These are phyloP conservation scores for Bipolaris sorokiniana DNA, from an alignment of 2,329 filamentous ascomycete species.

Conservation along the genomic window DNA sequence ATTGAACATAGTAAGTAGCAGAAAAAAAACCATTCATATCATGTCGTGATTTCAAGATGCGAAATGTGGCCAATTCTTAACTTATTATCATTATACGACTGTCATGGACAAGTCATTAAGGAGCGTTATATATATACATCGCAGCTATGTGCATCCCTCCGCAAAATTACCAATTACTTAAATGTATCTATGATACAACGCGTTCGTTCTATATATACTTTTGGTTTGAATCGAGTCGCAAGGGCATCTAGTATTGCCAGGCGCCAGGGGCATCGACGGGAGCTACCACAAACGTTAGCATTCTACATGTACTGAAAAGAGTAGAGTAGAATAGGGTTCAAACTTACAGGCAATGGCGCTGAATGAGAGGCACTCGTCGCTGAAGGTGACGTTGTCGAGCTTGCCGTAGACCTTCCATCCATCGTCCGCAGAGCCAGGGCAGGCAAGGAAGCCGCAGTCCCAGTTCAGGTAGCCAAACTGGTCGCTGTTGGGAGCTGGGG, in stretches of 20 bases:
- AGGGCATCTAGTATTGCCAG: constrained; percentile 45
- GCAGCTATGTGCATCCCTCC: constrained; percentile 5
- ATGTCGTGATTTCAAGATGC: background rate
- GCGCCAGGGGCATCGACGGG: constrained; percentile 32
- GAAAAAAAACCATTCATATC: background rate
- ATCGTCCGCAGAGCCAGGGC: constrained; percentile 31
- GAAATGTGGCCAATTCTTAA: background rate
- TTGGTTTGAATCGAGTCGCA: background rate
- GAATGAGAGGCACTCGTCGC: constrained; percentile 44
- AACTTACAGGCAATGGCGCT: constrained; percentile 41
- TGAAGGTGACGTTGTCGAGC: constrained; percentile 25
- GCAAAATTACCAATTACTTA: background rate
- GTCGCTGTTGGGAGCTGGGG: constrained; percentile 21
- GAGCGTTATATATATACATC: constrained; percentile 20
- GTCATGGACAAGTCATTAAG: constrained; percentile 22
- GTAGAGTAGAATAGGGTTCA: background rate
- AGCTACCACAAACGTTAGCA: constrained; percentile 24
- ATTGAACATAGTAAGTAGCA: background rate
- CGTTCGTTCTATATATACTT: constrained; percentile 4
- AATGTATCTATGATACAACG: background rate
- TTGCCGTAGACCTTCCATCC: constrained; percentile 47
- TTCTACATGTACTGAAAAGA: constrained; percentile 2
- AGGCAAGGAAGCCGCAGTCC: constrained; percentile 43
- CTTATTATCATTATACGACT: constrained; percentile 28
- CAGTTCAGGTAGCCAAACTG: constrained; percentile 38